Conservation (phyloP, 352 stramenopile genomes). For the Aphanomyces stellatus region DNA sequence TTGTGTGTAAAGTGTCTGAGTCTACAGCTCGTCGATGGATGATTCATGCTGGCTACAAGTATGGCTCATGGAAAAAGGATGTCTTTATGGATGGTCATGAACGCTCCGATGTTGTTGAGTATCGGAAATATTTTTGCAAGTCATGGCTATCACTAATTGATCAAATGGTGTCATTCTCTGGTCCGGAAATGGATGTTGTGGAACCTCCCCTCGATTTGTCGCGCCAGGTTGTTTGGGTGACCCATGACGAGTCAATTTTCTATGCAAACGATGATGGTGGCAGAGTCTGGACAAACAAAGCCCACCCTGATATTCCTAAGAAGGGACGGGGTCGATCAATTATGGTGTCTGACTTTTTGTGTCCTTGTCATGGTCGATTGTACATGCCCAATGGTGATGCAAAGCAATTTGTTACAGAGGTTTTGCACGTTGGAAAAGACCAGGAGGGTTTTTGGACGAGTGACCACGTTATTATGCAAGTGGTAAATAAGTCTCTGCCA, state of each 20-base stretch:
- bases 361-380: background rate
- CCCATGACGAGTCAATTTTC: background rate
- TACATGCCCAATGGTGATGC: background rate
- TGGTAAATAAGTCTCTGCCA: background rate
- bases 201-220: background rate
- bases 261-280: background rate
- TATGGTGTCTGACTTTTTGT: conserved; percentile 3
- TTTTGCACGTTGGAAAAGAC: background rate
- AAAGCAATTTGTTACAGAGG: background rate
- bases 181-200: background rate
- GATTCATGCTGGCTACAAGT: background rate
- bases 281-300: background rate
- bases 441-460: background rate
- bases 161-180: background rate
- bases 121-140: background rate
- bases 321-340: background rate
- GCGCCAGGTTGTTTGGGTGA: background rate
- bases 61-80: background rate
- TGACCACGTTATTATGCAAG: background rate
- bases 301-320: background rate
- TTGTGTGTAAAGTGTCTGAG: background rate
- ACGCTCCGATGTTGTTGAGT: background rate
- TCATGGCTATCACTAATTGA: background rate
- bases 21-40: background rate
- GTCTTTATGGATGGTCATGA: background rate